phyloP scores from a whole-genome alignment of 164 flowering plant genomes.

The Warburgia ugandensis region DNA sequence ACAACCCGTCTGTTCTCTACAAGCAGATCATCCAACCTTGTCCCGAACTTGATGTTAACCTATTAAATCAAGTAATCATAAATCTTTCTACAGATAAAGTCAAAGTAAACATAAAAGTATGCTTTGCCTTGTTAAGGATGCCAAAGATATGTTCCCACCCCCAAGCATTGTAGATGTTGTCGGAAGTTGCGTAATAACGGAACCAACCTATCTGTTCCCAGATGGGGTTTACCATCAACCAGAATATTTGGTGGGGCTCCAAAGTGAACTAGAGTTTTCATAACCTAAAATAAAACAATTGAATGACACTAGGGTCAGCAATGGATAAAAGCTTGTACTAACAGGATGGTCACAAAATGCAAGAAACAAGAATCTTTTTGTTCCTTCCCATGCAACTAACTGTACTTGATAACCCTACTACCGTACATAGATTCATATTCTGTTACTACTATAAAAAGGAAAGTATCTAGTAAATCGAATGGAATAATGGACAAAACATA shows the following conservation, averaged over 20 bases:
- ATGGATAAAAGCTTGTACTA: not conserved
- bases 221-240: slow-evolving; percentile 92
- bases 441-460: no score
- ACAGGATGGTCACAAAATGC: not conserved
- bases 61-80: slow-evolving; percentile 16
- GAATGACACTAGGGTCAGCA: not conserved
- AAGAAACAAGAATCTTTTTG: not conserved
- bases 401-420: not conserved
- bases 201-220: slow-evolving; percentile 90
- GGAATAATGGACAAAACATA: no score
- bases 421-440: no score
- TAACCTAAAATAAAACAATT: slow-evolving; percentile 40
- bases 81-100: not conserved
- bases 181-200: slow-evolving; percentile 82
- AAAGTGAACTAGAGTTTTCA: slow-evolving; percentile 87
- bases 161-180: slow-evolving; percentile 54
- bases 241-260: slow-evolving; percentile 88
- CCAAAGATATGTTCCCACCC: slow-evolving; percentile 44
- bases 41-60: slow-evolving; percentile 88
- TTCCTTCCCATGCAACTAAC: not conserved
- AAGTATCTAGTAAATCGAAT: no score
- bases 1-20: slow-evolving; percentile 44
- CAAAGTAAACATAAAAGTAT: not conserved
- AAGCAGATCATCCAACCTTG: slow-evolving; percentile 82
- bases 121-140: not conserved